A percentile compares a stretch with the other conserved stretches of the same genome.
Evolutionary conservation across 257 asterid genomes (phyloP).

Genomic region (Solanum ossicruentum): DNA sequence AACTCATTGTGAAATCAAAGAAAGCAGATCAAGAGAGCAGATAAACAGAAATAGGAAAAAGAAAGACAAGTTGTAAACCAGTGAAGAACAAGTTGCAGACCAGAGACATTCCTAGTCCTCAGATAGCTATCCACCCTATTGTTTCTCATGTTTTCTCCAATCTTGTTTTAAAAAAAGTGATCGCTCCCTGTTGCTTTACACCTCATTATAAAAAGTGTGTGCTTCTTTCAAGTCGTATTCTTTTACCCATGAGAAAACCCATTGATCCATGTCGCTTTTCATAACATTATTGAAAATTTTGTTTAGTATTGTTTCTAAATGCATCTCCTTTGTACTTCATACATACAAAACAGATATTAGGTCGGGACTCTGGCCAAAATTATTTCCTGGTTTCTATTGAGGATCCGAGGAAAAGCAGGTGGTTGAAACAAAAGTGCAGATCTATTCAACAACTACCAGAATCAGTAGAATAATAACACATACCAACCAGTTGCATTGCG

Average conservation of each 20-base stretch:
- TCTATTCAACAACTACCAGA: background rate
- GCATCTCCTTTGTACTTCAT: background rate
- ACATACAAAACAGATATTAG: background rate
- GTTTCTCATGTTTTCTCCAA: background rate
- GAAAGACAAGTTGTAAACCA: background rate
- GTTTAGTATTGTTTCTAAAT: background rate
- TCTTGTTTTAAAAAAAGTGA: background rate
- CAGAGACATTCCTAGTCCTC: background rate
- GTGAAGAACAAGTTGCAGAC: background rate
- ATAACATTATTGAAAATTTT: background rate
- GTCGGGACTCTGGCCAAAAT: background rate
- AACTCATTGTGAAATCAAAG: background rate
- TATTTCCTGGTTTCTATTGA: background rate
- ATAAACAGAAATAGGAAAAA: background rate
- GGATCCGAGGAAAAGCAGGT: background rate
- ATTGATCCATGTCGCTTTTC: background rate
- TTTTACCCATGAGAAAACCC: background rate
- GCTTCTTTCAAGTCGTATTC: background rate
- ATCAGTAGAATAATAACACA: constrained; percentile 16
- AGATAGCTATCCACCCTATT: background rate
- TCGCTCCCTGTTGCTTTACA: background rate
- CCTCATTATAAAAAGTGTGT: background rate
- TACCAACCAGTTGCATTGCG: constrained; percentile 87
- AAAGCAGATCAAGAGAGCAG: background rate
- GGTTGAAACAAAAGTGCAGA: background rate